Conservation (phyloP, 2,329 filamentous ascomycete genomes). For the Ascosphaera aggregata region DNA sequence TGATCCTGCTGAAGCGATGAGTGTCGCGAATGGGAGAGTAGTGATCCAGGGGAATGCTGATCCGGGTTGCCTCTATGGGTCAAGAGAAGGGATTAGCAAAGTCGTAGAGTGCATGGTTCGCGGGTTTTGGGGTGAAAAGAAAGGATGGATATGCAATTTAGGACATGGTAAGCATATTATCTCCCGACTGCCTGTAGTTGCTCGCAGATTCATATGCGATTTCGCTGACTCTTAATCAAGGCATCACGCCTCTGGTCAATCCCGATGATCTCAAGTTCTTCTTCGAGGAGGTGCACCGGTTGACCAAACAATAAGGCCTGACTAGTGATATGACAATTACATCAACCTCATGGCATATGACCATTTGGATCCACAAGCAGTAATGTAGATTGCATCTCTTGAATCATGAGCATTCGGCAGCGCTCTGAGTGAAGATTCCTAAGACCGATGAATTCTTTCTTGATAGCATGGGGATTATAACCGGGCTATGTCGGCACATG, state of each 20-base stretch:
- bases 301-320: slow-evolving; percentile 12
- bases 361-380: no score
- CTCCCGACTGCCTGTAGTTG: no score
- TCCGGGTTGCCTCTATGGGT: slow-evolving; percentile 77
- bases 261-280: slow-evolving; percentile 86
- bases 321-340: no score
- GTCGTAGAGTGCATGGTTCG: slow-evolving; percentile 69
- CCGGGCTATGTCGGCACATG: no score
- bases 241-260: slow-evolving; percentile 84
- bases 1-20: slow-evolving; percentile 62
- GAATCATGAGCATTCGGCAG: no score
- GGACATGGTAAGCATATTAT: slow-evolving; percentile 49
- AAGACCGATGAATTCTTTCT: no score
- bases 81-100: slow-evolving; percentile 53
- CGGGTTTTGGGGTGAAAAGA: slow-evolving; percentile 61
- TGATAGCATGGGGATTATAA: no score
- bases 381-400: no score
- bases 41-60: slow-evolving; percentile 91
- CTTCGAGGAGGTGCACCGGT: slow-evolving; percentile 71
- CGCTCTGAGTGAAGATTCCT: no score
- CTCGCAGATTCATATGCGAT: slow-evolving; percentile 6
- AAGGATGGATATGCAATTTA: slow-evolving; percentile 92
- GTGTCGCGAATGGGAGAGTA: slow-evolving; percentile 52
- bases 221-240: slow-evolving; percentile 20
- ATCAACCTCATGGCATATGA: neutral